A percentile compares a stretch with the other conserved stretches of the same genome.
Evolutionary conservation across 495 filamentous ascomycete genomes (phyloP).

Genomic region (Gamarada debralockiae): DNA sequence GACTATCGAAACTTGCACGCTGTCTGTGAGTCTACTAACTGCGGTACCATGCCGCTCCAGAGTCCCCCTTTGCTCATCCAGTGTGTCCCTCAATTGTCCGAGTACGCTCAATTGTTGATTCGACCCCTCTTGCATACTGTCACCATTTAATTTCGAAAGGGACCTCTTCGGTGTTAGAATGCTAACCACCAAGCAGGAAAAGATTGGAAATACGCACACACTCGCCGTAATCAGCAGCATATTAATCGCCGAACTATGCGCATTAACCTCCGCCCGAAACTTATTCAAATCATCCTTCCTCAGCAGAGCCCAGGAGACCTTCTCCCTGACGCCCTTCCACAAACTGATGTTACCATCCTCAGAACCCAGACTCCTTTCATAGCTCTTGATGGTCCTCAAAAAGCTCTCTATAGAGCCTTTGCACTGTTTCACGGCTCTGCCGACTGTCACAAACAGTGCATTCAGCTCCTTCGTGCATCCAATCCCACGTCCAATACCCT

Average conservation of each 20-base stretch:
- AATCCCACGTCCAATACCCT: conserved; percentile 13
- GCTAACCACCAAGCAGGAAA: too few species aligned
- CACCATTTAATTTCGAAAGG: not conserved
- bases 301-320: conserved; percentile 27
- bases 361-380: not conserved
- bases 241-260: conserved; percentile 27
- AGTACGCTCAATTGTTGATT: too few species aligned
- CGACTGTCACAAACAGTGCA: not conserved
- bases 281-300: conserved; percentile 27
- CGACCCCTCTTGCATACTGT: too few species aligned
- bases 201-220: conserved; percentile 17
- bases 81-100: too few species aligned
- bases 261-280: conserved; percentile 29
- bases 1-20: too few species aligned
- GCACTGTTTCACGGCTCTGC: not conserved
- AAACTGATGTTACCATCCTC: conserved; percentile 6
- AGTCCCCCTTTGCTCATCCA: too few species aligned
- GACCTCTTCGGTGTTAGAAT: too few species aligned
- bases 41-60: too few species aligned
- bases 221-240: conserved; percentile 31
- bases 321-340: conserved; percentile 18
- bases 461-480: conserved; percentile 6
- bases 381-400: conserved; percentile 10
- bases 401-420: not conserved
- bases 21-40: too few species aligned